Percentiles rank a stretch among this genome's conserved stretches.
phyloP scores from a whole-genome alignment of 441 rosid species.

The Brassica balearica region DNA sequence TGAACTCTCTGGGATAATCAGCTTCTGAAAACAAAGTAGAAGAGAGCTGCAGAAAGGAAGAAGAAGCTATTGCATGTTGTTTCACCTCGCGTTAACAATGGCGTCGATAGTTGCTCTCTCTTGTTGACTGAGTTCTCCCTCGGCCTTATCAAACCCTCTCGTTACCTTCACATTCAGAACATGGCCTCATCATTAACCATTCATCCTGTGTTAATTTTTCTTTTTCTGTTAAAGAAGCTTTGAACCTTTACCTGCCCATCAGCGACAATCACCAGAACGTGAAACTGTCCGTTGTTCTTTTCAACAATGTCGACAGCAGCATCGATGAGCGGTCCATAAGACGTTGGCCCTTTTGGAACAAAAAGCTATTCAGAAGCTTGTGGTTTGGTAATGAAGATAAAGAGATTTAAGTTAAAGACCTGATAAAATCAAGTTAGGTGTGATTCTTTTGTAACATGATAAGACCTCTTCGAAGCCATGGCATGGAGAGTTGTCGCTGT shows the following conservation, averaged over 20 bases:
- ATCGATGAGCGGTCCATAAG: constrained; percentile 80
- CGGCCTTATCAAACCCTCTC: constrained; percentile 59
- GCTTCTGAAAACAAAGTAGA: background rate
- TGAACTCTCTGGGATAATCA: background rate
- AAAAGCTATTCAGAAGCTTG: background rate
- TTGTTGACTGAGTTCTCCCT: constrained; percentile 68
- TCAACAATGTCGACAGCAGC: constrained; percentile 80
- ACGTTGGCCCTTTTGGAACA: constrained; percentile 75
- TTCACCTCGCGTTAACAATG: constrained; percentile 80
- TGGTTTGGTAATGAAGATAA: constrained; percentile 3
- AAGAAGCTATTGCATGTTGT: background rate
- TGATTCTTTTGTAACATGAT: constrained; percentile 68
- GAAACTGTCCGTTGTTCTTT: constrained; percentile 77
- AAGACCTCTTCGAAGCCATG: constrained; percentile 89
- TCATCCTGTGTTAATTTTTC: background rate
- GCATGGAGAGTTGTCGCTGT: constrained; percentile 74
- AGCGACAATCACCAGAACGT: constrained; percentile 79
- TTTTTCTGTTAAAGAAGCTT: background rate
- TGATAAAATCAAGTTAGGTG: constrained; percentile 66
- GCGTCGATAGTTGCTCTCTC: constrained; percentile 70
- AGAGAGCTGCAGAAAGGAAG: background rate
- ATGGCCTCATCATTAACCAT: background rate
- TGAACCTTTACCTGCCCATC: constrained; percentile 76
- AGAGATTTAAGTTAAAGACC: constrained; percentile 46
- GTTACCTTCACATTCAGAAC: constrained; percentile 64